phyloP scores from a whole-genome alignment of 306 rosid species.

The Senna siamea region DNA sequence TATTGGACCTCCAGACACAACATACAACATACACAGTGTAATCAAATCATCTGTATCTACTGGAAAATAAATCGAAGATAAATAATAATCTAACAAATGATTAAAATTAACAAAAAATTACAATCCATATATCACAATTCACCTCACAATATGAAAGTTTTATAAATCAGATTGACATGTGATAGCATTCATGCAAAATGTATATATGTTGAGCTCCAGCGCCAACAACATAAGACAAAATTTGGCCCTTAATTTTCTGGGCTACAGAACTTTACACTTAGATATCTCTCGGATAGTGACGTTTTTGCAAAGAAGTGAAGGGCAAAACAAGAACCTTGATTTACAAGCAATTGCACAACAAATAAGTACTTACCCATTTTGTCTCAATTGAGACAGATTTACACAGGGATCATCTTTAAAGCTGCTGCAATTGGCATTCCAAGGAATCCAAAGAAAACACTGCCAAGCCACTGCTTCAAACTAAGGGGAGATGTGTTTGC shows the following conservation, averaged over 20 bases:
- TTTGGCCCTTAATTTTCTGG: conserved; percentile 30
- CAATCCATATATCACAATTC: conserved; percentile 13
- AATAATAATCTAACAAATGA: conserved; percentile 21
- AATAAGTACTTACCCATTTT: conserved; percentile 37
- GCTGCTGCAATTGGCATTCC: conserved; percentile 96
- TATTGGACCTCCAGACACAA: not conserved
- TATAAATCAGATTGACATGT: conserved; percentile 40
- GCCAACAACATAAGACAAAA: conserved; percentile 29
- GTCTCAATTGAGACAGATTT: conserved; percentile 43
- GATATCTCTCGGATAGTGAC: conserved; percentile 26
- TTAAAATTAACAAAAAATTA: conserved; percentile 32
- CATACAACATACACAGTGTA: not conserved
- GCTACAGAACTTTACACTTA: conserved; percentile 3
- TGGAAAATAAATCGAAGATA: not conserved
- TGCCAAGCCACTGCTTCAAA: conserved; percentile 67
- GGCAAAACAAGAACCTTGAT: conserved; percentile 32
- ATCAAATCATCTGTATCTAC: not conserved
- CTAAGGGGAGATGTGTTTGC: conserved; percentile 87
- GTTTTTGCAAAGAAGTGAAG: conserved; percentile 17
- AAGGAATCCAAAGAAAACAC: conserved; percentile 72
- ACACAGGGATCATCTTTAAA: conserved; percentile 77
- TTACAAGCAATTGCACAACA: conserved; percentile 10
- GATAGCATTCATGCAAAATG: conserved; percentile 35
- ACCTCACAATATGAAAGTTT: conserved; percentile 24
- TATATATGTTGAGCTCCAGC: not conserved